Base-by-base conservation (phyloP, 169 alveolate genomes). In the Perkinsus marinus region DNA sequence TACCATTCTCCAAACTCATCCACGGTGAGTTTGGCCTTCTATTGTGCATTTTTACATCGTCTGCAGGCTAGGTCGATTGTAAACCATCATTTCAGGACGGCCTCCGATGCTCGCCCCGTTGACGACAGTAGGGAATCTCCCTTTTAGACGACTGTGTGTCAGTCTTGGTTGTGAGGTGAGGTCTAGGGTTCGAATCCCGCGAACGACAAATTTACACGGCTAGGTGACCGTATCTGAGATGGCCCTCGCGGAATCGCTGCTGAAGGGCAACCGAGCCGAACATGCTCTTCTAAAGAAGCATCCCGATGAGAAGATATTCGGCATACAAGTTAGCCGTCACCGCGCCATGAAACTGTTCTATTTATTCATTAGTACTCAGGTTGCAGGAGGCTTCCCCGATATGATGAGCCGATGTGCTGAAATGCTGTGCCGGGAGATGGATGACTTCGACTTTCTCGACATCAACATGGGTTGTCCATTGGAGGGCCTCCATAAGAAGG, bases 401-500 rank as follows among this genome's bases (percentile, higher is more conserved):
- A 92, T 92, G 36, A 92, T 93, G 91, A 46, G 17, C 43, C 90
- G 89, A 93, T 91, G 89, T 36, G 94, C 46, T 3, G 46, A 41
- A 10, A 41, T 41, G 46, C 46, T 41, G 3, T 41, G 46, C 46
- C 46, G 46, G 19, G 46, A 41, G 46, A 41, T 41, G 46, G 46
- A 41, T 10, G 92, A 89, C 22, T 94, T 93, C 92, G 97, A 95
- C 92, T 95, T 94, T 79, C 57, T 95, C 39, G 97, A 95, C 92
- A 91, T 95, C 91, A 95, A 96, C 92, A 94, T 95, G 39, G 98
- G 97, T 37, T 96, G 98, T 92, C 98, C 98, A 0, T 92, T 96
- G 46, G 97, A 95, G 89, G 95, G 94, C 93, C 96, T 95, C 39
- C 95, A 93, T 91, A 93, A 93, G 46, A 41, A 41, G 46, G 46